Base-by-base conservation (phyloP, 2,329 filamentous ascomycete genomes). In the Aspergillus unguis region DNA sequence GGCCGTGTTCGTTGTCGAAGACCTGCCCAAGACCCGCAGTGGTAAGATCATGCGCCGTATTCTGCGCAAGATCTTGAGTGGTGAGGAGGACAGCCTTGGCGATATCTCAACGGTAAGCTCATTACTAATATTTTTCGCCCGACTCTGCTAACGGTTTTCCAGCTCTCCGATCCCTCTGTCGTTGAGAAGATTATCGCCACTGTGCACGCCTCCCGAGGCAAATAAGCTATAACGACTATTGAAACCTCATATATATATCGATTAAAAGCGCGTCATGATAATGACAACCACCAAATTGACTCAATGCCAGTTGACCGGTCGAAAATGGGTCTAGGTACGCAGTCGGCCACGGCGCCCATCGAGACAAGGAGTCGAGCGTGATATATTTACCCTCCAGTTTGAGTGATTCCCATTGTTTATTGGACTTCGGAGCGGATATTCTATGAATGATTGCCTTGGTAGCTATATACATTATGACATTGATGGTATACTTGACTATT, bases 31-130 rank as follows among this genome's bases (percentile, higher is more conserved):
- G 85, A 99, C 94, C 35, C 83, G 94, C 63, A 95, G 89, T 63
- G 94, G 94, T 61, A 99, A 99, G 87, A 99, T 99, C 68, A 99
- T 99, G 94, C 84, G 94, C 58, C 86, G 94, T 59, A 95, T 99
- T 68, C 76, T 99, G 78, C 84, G 94, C 65, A 99, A 99, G 89
- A 95, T 99, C 67, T 76, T 99, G 62, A 92, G 92, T 11, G 92
- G 92, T 33, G 94, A 99, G 79, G 92, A 96, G 75, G 94, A 99
- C 72, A 92, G 95, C 75, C 80, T 99, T 49, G 94, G 94, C 64
- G 94, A 99, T 68, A 95, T 81, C 33, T 89, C 88, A 23, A 97
- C 94, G 61, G 90, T 95, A 80, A 78, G 87, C 78, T 31, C 4
- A 41, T 40, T 48, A 8, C n/a, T 32, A 17, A 29, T 35, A 11